phyloP scores from a whole-genome alignment of 805 yeast species.

The Pichia nanzhaoensis region DNA sequence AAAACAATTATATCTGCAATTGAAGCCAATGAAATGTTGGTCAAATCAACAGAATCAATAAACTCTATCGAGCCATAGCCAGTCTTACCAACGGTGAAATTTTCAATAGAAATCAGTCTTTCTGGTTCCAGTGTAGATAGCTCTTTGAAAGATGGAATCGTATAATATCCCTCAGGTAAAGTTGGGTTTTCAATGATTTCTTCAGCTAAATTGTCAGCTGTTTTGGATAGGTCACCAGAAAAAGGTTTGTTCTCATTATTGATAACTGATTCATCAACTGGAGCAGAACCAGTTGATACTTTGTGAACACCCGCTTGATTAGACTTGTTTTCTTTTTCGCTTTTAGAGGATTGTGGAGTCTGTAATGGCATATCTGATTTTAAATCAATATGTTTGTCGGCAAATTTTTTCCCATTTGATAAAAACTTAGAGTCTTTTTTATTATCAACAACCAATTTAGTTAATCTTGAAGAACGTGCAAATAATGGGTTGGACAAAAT shows the following conservation, averaged over 20 bases:
- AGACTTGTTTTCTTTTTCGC: not conserved
- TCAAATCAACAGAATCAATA: constrained; percentile 74
- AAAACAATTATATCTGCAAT: constrained; percentile 62
- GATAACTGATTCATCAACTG: not conserved
- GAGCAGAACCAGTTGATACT: not conserved
- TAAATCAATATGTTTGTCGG: constrained; percentile 31
- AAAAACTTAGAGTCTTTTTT: constrained; percentile 20
- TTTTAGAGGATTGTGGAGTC: not conserved
- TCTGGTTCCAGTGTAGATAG: constrained; percentile 52
- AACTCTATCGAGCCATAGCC: constrained; percentile 76
- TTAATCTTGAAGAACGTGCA: constrained; percentile 51
- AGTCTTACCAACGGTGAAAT: constrained; percentile 72
- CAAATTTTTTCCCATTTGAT: not conserved
- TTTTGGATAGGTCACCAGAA: not conserved
- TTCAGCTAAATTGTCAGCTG: not conserved
- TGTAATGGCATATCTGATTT: constrained; percentile 14
- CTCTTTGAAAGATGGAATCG: constrained; percentile 65
- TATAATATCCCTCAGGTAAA: constrained; percentile 72
- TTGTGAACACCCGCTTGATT: not conserved
- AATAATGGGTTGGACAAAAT: constrained; percentile 67
- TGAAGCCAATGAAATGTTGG: constrained; percentile 56
- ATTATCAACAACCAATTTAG: constrained; percentile 48
- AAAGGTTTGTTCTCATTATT: not conserved
- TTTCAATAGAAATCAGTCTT: constrained; percentile 55
- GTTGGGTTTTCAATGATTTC: constrained; percentile 2